These are phyloP conservation scores for Candida palmyrensis DNA, from an alignment of 805 yeast species.

Conservation along the genomic window DNA sequence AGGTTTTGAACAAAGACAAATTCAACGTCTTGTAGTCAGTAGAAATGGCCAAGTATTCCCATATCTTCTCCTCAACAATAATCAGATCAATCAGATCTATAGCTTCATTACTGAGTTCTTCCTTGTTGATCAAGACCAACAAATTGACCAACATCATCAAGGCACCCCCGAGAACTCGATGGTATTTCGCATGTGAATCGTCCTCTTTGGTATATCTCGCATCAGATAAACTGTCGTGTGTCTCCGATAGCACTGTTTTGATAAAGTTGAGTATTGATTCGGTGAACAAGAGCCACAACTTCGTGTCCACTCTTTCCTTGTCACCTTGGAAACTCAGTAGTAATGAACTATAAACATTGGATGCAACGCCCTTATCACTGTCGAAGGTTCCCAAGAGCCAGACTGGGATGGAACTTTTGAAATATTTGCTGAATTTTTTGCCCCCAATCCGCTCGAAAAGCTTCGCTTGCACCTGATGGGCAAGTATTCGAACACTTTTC, in stretches of 20 bases:
- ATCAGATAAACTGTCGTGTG: conserved; percentile 64
- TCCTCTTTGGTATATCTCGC: conserved; percentile 62
- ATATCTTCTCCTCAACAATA: conserved; percentile 20
- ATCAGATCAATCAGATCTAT: conserved; percentile 8
- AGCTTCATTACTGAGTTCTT: conserved; percentile 8
- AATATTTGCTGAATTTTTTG: conserved; percentile 56
- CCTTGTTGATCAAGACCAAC: conserved; percentile 15
- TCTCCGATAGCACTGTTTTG: conserved; percentile 52
- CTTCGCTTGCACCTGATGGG: conserved; percentile 63
- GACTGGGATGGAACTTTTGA: conserved; percentile 67
- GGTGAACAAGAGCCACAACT: conserved; percentile 57
- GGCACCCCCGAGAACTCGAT: conserved; percentile 49
- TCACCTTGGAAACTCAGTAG: conserved; percentile 52
- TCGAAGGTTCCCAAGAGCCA: conserved; percentile 74
- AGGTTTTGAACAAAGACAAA: conserved; percentile 25
- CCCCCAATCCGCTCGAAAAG: conserved; percentile 42
- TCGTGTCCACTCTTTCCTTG: conserved; percentile 40
- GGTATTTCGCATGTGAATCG: conserved; percentile 61
- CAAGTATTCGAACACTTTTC: conserved; percentile 51
- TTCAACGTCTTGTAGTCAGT: conserved; percentile 21
- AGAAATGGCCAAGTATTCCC: conserved; percentile 28
- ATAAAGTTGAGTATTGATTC: conserved; percentile 52
- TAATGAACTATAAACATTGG: conserved; percentile 43
- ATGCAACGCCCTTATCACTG: conserved; percentile 56
- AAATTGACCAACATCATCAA: conserved; percentile 42